Evolutionary conservation across 1,139 yeast genomes (phyloP).

Genomic region (Geotrichum reessii): DNA sequence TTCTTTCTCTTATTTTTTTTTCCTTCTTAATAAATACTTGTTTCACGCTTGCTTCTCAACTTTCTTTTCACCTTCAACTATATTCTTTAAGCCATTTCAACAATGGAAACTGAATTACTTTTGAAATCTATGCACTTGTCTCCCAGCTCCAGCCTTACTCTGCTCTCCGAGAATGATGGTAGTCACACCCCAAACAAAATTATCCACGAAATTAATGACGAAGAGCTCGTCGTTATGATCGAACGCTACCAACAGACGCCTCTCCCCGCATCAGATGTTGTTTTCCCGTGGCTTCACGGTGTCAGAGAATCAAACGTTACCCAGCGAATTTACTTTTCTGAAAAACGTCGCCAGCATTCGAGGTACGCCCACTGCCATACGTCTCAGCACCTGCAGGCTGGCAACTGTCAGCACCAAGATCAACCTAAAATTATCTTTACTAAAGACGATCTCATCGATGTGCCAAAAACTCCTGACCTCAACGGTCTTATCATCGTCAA

Average conservation of each 20-base stretch:
- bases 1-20: background rate
- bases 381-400: no score
- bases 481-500: conserved; percentile 33
- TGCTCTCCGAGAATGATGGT: background rate
- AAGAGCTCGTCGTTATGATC: conserved; percentile 13
- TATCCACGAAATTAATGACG: background rate
- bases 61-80: background rate
- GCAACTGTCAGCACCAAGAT: background rate
- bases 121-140: background rate
- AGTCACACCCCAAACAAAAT: background rate
- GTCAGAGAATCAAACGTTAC: conserved; percentile 31
- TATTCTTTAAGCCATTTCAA: background rate
- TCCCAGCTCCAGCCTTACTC: background rate
- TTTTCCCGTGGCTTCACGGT: conserved; percentile 94
- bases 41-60: background rate
- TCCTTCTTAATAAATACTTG: no score
- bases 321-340: conserved; percentile 33
- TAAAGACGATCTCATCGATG: conserved; percentile 6
- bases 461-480: conserved; percentile 21
- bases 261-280: conserved; percentile 60
- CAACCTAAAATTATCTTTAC: conserved; percentile 6
- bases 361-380: background rate
- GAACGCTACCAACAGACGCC: conserved; percentile 38
- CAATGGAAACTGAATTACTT: background rate
- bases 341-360: conserved; percentile 16